These are phyloP conservation scores for Zymoseptoria crescenta DNA, from an alignment of 2,329 filamentous ascomycete species.

Conservation along the genomic window DNA sequence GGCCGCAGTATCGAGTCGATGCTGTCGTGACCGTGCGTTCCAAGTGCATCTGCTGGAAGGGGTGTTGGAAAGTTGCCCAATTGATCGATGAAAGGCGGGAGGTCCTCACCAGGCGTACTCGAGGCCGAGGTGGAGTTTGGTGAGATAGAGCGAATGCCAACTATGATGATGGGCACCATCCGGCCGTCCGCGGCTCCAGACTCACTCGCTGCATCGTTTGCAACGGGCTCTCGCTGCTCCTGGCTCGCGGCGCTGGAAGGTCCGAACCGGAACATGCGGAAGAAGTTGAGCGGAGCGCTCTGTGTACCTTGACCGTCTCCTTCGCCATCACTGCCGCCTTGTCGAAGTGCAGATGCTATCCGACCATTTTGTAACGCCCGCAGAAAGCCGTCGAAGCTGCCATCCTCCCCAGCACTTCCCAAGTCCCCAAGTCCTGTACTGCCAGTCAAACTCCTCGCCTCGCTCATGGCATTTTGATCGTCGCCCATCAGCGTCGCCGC, in stretches of 20 bases:
- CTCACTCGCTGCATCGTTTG: conserved; percentile 17
- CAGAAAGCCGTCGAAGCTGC: conserved; percentile 56
- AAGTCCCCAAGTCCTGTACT: conserved; percentile 25
- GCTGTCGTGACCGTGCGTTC: conserved; percentile 35
- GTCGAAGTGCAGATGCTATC: conserved; percentile 49
- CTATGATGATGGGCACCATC: conserved; percentile 62
- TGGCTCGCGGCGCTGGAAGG: conserved; percentile 36
- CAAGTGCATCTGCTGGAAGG: conserved; percentile 26
- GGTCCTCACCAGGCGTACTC: conserved; percentile 38
- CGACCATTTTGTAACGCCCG: conserved; percentile 55
- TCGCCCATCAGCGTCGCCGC: conserved; percentile 58
- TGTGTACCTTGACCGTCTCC: conserved; percentile 33
- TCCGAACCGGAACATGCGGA: conserved; percentile 61
- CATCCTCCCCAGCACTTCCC: conserved; percentile 44
- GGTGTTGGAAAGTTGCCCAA: conserved; percentile 41
- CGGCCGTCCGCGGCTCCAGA: conserved; percentile 43
- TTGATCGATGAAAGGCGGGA: conserved; percentile 44
- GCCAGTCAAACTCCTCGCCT: conserved; percentile 47
- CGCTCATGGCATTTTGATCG: conserved; percentile 47
- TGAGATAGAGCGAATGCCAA: conserved; percentile 59
- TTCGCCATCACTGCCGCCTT: conserved; percentile 33
- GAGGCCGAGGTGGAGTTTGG: conserved; percentile 37
- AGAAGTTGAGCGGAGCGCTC: conserved; percentile 55
- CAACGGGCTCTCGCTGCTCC: conserved; percentile 21
- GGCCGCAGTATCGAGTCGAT: conserved; percentile 46